Percentiles rank a stretch among this genome's conserved stretches.
Evolutionary conservation across 805 yeast genomes (phyloP).

Genomic region (Suhomyces emberorum): DNA sequence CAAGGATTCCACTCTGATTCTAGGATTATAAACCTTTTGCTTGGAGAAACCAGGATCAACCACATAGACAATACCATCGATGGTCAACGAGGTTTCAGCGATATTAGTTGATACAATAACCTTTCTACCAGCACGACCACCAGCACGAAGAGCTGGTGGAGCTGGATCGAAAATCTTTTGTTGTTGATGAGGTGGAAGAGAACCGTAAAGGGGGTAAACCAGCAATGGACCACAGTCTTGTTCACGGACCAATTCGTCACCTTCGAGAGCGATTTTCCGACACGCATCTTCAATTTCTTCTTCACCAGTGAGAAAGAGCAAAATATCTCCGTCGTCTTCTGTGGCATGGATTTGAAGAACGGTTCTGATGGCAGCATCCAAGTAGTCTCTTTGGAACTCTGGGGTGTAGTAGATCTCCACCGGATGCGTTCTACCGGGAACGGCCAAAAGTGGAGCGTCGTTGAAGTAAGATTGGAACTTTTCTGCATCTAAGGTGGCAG

Average conservation of each 20-base stretch:
- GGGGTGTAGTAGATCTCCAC: constrained; percentile 97
- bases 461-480: constrained; percentile 88
- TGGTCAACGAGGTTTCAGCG: constrained; percentile 96
- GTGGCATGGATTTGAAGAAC: constrained; percentile 96
- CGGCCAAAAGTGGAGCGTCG: constrained; percentile 91
- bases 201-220: constrained; percentile 94
- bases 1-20: constrained; percentile 91
- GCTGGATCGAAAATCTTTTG: constrained; percentile 93
- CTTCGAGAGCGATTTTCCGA: constrained; percentile 80
- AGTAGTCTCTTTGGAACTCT: constrained; percentile 90
- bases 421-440: constrained; percentile 97
- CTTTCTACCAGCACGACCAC: constrained; percentile 93
- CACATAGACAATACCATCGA: constrained; percentile 95
- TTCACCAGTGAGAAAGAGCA: constrained; percentile 89
- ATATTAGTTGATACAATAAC: constrained; percentile 90
- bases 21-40: constrained; percentile 94
- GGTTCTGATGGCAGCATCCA: constrained; percentile 93
- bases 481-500: constrained; percentile 96
- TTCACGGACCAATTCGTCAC: constrained; percentile 84
- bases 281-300: constrained; percentile 98
- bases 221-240: constrained; percentile 84
- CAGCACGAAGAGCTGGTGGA: constrained; percentile 63
- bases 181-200: constrained; percentile 94
- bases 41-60: constrained; percentile 97
- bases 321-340: constrained; percentile 88